phyloP scores from a whole-genome alignment of 495 filamentous ascomycete genomes.

The Annulohypoxylon maeteangense region DNA sequence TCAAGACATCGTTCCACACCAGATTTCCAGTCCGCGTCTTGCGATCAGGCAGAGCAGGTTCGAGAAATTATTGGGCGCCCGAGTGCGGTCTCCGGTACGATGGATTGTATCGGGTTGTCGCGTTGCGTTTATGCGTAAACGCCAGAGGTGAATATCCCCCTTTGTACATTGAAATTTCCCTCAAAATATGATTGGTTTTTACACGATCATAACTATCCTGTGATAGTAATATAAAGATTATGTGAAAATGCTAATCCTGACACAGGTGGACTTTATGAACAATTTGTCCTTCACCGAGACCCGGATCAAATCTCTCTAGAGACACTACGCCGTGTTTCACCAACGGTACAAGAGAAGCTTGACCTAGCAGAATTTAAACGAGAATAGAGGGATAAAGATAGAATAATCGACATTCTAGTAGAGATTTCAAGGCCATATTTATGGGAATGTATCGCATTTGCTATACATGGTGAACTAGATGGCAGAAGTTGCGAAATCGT shows the following conservation, averaged over 20 bases:
- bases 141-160: slow-evolving; percentile 21
- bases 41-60: slow-evolving; percentile 44
- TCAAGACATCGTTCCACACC: slow-evolving; percentile 47
- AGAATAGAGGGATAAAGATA: slow-evolving; percentile 1
- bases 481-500: no score
- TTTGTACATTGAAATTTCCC: not conserved
- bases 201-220: not conserved
- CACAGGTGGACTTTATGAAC: slow-evolving; percentile 49
- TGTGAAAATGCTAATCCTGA: not conserved
- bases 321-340: slow-evolving; percentile 36
- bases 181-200: not conserved
- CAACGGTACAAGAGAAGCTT: slow-evolving; percentile 34
- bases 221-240: not conserved
- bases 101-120: slow-evolving; percentile 59
- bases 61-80: slow-evolving; percentile 45
- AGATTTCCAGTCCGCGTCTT: slow-evolving; percentile 59
- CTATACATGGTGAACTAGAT: no score
- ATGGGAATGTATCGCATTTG: not conserved
- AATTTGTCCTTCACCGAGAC: slow-evolving; percentile 56
- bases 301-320: slow-evolving; percentile 44
- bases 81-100: slow-evolving; percentile 62
- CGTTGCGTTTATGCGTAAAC: slow-evolving; percentile 12
- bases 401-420: not conserved
- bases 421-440: not conserved
- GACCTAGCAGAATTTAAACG: slow-evolving; percentile 8